phyloP scores from a whole-genome alignment of 1,284 basidiomycete genomes.

The Boletus semigastroideus region DNA sequence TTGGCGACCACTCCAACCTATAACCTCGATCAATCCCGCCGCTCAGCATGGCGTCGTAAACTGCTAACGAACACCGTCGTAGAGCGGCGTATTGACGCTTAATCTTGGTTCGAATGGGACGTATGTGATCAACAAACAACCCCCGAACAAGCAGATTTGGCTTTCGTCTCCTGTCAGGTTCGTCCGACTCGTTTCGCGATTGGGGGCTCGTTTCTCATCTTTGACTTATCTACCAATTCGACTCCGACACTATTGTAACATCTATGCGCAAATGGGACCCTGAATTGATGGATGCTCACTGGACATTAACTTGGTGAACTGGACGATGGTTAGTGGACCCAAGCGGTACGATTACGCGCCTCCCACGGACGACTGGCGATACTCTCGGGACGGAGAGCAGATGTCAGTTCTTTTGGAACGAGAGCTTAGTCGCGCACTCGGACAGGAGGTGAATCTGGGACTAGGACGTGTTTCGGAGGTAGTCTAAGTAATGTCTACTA shows the following conservation, averaged over 20 bases:
- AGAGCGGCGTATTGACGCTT: constrained; percentile 92
- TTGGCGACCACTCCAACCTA: neutral
- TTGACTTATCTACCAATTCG: constrained; percentile 6
- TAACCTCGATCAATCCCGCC: constrained; percentile 12
- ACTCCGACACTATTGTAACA: neutral
- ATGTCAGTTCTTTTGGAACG: constrained; percentile 68
- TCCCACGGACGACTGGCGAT: constrained; percentile 68
- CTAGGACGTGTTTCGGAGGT: constrained; percentile 32
- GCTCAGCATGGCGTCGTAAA: neutral
- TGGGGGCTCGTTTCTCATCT: constrained; percentile 5
- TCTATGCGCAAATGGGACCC: constrained; percentile 3
- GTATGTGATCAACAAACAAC: constrained; percentile 99
- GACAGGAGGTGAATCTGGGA: constrained; percentile 33
- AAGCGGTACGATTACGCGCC: constrained; percentile 81
- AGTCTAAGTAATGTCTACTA: constrained; percentile 1
- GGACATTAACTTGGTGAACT: neutral
- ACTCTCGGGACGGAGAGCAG: constrained; percentile 65
- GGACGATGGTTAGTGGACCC: constrained; percentile 64
- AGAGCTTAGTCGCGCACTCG: constrained; percentile 51
- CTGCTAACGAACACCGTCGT: constrained; percentile 16
- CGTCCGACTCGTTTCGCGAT: constrained; percentile 15
- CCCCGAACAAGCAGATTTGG: constrained; percentile 99
- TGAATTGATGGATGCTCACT: neutral
- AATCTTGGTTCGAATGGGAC: constrained; percentile 82
- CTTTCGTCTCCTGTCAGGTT: constrained; percentile 87